A percentile compares a stretch with the other conserved stretches of the same genome.
Conservation (phyloP, 2,329 filamentous ascomycete genomes). For the Alternaria arbusti region DNA sequence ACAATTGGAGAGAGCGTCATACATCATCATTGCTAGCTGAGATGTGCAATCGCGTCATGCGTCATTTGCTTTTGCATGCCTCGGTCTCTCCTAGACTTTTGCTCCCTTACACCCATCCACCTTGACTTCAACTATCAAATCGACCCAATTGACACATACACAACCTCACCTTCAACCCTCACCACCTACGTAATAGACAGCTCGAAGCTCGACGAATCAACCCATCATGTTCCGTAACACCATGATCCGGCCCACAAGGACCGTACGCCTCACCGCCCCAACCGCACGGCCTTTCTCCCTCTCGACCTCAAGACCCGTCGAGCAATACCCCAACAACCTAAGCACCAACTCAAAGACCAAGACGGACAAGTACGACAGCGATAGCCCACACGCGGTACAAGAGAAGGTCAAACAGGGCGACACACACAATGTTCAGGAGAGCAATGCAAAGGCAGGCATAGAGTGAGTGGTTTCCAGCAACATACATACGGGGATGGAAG, state of each 20-base stretch:
- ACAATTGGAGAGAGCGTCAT: conserved; percentile 26
- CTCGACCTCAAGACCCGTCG: conserved; percentile 11
- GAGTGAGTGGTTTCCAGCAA: conserved; percentile 35
- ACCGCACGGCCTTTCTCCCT: conserved; percentile 23
- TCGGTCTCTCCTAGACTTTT: not conserved
- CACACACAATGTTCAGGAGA: conserved; percentile 43
- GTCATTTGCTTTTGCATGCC: conserved; percentile 1
- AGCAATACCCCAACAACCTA: conserved; percentile 22
- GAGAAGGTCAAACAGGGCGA: conserved; percentile 42
- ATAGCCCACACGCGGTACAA: conserved; percentile 31
- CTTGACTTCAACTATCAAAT: not conserved
- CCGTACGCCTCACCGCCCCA: not conserved
- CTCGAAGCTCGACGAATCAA: not conserved
- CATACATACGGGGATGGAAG: not conserved
- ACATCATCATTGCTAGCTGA: conserved; percentile 24
- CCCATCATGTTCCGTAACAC: conserved; percentile 20
- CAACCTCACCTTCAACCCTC: not conserved
- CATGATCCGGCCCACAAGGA: conserved; percentile 13
- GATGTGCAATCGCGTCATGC: conserved; percentile 24
- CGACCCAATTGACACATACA: not conserved
- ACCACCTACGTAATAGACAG: not conserved
- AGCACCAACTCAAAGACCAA: conserved; percentile 32
- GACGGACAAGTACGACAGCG: conserved; percentile 32
- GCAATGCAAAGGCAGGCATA: conserved; percentile 36
- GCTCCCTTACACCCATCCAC: not conserved